Base-by-base conservation (phyloP, 495 filamentous ascomycete species). In the Astrothelium subdiscretum region DNA sequence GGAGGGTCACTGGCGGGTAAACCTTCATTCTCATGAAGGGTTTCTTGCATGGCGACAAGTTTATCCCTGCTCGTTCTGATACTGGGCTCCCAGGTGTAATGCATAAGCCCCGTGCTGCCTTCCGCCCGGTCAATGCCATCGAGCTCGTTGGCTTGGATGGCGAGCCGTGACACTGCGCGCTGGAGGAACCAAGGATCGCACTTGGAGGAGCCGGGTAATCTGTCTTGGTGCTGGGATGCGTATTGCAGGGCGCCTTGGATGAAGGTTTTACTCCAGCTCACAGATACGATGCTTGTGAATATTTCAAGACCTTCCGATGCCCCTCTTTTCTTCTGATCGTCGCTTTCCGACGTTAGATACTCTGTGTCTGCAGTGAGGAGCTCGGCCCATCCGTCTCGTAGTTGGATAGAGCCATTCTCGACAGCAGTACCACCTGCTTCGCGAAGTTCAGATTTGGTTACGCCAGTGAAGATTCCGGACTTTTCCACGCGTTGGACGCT, bases 1-100 rank as follows among this genome's bases (percentile, higher is more conserved):
- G 43, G 10, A 13, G 48, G 12, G 27, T 44, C 35, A 8, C 8
- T 38, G 8, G 8, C 35, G n/a, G n/a, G 52, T 0, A 27, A 4
- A 5, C 40, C 38, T 10, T 15, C 27, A n/a, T 26, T n/a, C 22
- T 35, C 15, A 22, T 8, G 26, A 11, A 59, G 22, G 18, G 57
- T 5, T 2, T 44, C 24, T 27, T 27, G 11, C 48, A 64, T 51
- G 11, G 15, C 15, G 1, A 26, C 10, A 18, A 68, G 32, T 60
- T 75, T 75, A 32, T 74, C 69, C 15, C n/a, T 31, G 32, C 68
- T 69, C 6, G 72, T 73, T 24, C 66, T 63, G 54, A 73, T 65
- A 27, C 31, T 60, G 22, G n/a, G 29, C 11, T 59, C 27, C 4
- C 48, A 42, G 2, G 58, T 29, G 18, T 31, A 20, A 27, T 26